phyloP scores from a whole-genome alignment of 768 basidiomycete genomes.

The Pleurotus citrinopileatus region DNA sequence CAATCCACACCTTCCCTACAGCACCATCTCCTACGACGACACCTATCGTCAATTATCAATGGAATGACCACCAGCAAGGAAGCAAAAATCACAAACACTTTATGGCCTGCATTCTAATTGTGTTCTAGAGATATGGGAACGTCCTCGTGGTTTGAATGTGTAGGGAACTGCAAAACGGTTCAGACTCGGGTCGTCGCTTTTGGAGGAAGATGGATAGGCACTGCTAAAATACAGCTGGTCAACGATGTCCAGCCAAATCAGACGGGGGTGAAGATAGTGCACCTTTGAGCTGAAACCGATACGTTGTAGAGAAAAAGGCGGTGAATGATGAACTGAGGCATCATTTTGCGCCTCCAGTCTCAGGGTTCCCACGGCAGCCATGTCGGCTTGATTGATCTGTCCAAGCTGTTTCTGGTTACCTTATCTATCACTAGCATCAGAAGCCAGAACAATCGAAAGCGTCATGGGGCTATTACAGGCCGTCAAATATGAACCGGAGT shows the following conservation, averaged over 20 bases:
- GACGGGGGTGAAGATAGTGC: not conserved
- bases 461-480: not conserved
- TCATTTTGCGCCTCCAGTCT: slow-evolving; percentile 3
- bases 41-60: slow-evolving; percentile 52
- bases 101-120: slow-evolving; percentile 77
- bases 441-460: too few species aligned
- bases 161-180: not conserved
- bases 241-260: not conserved
- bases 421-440: slow-evolving; percentile 5
- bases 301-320: slow-evolving; percentile 5
- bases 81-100: slow-evolving; percentile 62
- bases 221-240: not conserved
- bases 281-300: slow-evolving; percentile 4
- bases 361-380: slow-evolving; percentile 8
- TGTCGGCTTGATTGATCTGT: slow-evolving; percentile 8
- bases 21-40: slow-evolving; percentile 99
- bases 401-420: too few species aligned
- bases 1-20: slow-evolving; percentile 82
- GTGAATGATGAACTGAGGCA: slow-evolving; percentile 8
- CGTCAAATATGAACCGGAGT: not conserved
- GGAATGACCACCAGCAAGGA: slow-evolving; percentile 13
- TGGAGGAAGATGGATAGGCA: not conserved
- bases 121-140: slow-evolving; percentile 6
- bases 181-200: not conserved
- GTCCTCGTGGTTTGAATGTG: slow-evolving; percentile 4